Evolutionary conservation across 371 early-diverging fungal genomes (phyloP).

Genomic region (Choanephora cucurbitarum): DNA sequence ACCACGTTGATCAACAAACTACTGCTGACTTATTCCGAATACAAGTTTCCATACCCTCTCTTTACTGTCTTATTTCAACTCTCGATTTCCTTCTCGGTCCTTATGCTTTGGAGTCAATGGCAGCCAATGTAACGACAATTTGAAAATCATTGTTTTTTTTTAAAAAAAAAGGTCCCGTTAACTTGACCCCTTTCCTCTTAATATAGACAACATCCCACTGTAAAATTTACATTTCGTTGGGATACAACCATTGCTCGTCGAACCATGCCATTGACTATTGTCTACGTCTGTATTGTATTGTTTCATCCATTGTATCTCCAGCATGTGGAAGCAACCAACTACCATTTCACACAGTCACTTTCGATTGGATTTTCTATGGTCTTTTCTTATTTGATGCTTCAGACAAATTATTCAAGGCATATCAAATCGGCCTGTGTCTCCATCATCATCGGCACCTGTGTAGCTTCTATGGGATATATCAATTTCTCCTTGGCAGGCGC

Average conservation of each 20-base stretch:
- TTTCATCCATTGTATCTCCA: slow-evolving; percentile 62
- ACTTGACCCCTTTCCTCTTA: not conserved
- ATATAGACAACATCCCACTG: not conserved
- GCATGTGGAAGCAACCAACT: slow-evolving; percentile 60
- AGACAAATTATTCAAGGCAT: slow-evolving; percentile 31
- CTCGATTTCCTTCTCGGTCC: slow-evolving; percentile 46
- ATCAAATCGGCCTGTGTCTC: slow-evolving; percentile 48
- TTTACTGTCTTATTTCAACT: slow-evolving; percentile 61
- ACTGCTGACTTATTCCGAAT: slow-evolving; percentile 53
- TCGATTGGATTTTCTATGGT: slow-evolving; percentile 61
- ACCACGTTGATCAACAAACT: slow-evolving; percentile 66
- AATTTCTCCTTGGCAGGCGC: slow-evolving; percentile 59
- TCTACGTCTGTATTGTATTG: slow-evolving; percentile 58
- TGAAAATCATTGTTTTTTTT: too few relatives aligned
- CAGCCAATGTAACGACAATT: slow-evolving; percentile 52
- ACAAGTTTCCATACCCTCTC: slow-evolving; percentile 60
- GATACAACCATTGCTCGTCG: slow-evolving; percentile 43
- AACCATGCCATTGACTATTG: slow-evolving; percentile 54
- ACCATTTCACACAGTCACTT: slow-evolving; percentile 60
- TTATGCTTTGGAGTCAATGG: slow-evolving; percentile 45
- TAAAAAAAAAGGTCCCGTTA: too few relatives aligned
- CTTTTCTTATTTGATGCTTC: slow-evolving; percentile 54
- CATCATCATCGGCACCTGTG: slow-evolving; percentile 56
- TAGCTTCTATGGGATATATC: slow-evolving; percentile 57
- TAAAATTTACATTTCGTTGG: slow-evolving; percentile 56